Base-by-base conservation (phyloP, 31 red algal species). In the Odonthalia washingtoniensis region DNA sequence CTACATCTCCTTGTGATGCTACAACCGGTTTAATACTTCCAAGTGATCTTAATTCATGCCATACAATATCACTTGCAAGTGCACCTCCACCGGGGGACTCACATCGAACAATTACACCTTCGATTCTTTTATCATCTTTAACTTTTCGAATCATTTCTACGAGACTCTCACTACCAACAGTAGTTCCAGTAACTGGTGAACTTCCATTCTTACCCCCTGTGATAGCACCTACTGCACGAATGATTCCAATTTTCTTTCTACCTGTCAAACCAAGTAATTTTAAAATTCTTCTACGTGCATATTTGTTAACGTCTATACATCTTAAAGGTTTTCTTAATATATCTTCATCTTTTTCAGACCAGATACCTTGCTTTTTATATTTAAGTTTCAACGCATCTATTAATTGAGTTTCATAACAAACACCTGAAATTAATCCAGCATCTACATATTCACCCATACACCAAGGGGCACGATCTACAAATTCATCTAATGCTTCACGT, bases 1-100 rank as follows among this genome's bases (percentile, higher is more conserved):
- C 97, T 1, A 97, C 92, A 61, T 97, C 94, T 40, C 76, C 81
- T 81, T 93, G 91, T 36, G 83, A 93, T 18, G 97, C 93, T 31
- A 99, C 78, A 24, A 99, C 66, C 52, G 97, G 97, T 80, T 99
- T 99, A 81, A 91, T 66, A 18, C 76, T 86, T 70, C 34, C 9
- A 4, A 97, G 74, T 27, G 86, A 83, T 36, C 81, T 72, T 14
- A 99, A 34, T 49, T 94, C 94, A 49, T 64, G 75, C 94, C 94
- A 99, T 49, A 99, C 95, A 36, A 99, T 92, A 67, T 99, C 97
- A 21, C 85, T 88, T 4, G 97, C 92, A 27, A 96, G 87, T 17
- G 95, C 92, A 27, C 86, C 89, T 0, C 97, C 97, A 38, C 97
- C 97, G 0, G 95, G 95, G 49, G 92, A 95, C 75, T 99, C 95